Conservation (phyloP, 768 basidiomycete genomes). For the Calocera cornea region DNA sequence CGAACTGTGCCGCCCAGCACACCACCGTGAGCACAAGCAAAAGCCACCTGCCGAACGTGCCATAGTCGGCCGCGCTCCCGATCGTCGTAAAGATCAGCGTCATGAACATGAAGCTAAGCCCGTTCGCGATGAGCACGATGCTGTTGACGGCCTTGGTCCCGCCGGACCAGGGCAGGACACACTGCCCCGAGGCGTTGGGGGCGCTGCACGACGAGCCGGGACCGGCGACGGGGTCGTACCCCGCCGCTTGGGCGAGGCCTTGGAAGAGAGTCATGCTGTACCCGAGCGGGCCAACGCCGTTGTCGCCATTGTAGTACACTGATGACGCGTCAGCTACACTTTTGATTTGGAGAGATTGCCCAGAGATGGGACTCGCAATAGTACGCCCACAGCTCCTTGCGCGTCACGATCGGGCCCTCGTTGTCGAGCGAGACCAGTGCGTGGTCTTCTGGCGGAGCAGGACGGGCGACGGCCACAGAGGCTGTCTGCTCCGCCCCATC, state of each 20-base stretch:
- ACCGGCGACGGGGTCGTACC: constrained; percentile 56
- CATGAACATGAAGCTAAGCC: constrained; percentile 66
- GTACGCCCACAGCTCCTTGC: constrained; percentile 67
- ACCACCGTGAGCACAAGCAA: constrained; percentile 55
- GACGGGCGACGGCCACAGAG: background rate
- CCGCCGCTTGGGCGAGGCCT: constrained; percentile 53
- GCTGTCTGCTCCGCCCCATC: background rate
- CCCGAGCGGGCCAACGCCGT: constrained; percentile 16
- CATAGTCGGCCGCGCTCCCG: constrained; percentile 56
- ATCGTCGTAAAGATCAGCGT: constrained; percentile 70
- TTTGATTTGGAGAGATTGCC: too few species aligned
- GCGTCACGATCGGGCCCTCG: constrained; percentile 56
- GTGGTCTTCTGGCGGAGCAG: background rate
- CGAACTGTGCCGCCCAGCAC: constrained; percentile 72
- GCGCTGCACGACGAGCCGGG: constrained; percentile 55
- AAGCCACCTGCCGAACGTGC: constrained; percentile 64
- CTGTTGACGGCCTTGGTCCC: constrained; percentile 65
- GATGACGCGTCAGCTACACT: background rate
- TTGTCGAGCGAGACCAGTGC: constrained; percentile 21
- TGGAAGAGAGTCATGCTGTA: constrained; percentile 69
- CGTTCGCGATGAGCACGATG: constrained; percentile 63
- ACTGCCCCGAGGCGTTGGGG: constrained; percentile 48
- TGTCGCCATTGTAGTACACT: constrained; percentile 78
- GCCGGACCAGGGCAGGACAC: constrained; percentile 63
- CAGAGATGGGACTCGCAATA: constrained; percentile 31